Conservation (phyloP, 768 basidiomycete species). For the Auriculariales sp. region DNA sequence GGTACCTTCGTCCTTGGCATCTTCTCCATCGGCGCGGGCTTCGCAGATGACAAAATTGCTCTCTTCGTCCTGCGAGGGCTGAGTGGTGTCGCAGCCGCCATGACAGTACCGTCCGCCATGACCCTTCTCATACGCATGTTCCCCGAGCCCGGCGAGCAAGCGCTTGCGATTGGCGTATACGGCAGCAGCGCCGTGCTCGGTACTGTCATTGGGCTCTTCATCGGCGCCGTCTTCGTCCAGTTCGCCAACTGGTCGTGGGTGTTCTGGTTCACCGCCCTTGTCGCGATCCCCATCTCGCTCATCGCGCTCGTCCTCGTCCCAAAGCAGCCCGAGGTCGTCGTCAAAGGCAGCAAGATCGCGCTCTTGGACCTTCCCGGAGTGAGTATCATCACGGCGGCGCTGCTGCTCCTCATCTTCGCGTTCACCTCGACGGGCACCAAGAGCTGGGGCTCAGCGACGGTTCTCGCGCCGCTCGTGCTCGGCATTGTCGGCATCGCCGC, state of each 20-base stretch:
- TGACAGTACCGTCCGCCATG: constrained; percentile 36
- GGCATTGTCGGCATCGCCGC: not conserved
- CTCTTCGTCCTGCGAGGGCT: constrained; percentile 38
- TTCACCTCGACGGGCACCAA: constrained; percentile 1
- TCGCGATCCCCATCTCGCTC: constrained; percentile 1
- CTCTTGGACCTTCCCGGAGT: constrained; percentile 3
- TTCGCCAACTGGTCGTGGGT: constrained; percentile 3
- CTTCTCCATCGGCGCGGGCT: constrained; percentile 30
- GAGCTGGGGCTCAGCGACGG: constrained; percentile 2
- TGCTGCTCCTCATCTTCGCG: constrained; percentile 7
- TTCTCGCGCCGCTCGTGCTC: constrained; percentile 1
- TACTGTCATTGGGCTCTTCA: constrained; percentile 10
- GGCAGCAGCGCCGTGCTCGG: constrained; percentile 31
- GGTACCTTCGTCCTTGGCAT: constrained; percentile 28
- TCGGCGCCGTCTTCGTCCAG: constrained; percentile 6
- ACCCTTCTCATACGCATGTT: constrained; percentile 35
- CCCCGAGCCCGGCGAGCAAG: constrained; percentile 30
- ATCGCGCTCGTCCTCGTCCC: constrained; percentile 3
- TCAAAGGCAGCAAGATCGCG: not conserved
- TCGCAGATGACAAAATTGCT: constrained; percentile 29
- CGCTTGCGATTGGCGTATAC: constrained; percentile 31
- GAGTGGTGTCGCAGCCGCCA: constrained; percentile 22
- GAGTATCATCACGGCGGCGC: not conserved
- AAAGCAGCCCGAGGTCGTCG: too few relatives aligned
- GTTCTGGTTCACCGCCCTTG: constrained; percentile 5